These are phyloP conservation scores for Picochlorum sp. DNA, from an alignment of 139 green algal genomes.

Conservation along the genomic window DNA sequence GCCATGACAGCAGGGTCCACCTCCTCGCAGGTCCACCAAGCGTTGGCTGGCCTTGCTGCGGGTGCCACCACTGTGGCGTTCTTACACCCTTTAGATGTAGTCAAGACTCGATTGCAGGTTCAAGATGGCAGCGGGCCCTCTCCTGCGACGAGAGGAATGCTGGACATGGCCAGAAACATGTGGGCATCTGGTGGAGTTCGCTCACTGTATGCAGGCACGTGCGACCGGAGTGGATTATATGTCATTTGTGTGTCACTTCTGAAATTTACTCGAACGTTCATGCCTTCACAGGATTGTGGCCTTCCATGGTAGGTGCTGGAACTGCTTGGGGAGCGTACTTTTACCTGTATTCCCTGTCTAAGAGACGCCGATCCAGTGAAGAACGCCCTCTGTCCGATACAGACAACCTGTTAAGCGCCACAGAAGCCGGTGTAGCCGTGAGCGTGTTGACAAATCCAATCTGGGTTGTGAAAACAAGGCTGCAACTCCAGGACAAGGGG, in stretches of 20 bases:
- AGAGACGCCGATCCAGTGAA: conserved; percentile 23
- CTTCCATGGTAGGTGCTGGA: conserved; percentile 63
- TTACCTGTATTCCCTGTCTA: conserved; percentile 64
- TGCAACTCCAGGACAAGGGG: conserved; percentile 70
- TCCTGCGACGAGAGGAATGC: conserved; percentile 46
- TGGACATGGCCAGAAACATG: conserved; percentile 57
- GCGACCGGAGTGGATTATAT: background rate
- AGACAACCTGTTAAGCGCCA: conserved; percentile 61
- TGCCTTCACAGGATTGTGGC: conserved; percentile 45
- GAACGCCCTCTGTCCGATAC: conserved; percentile 24
- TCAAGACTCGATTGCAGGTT: conserved; percentile 84
- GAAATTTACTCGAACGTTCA: background rate
- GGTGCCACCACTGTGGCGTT: conserved; percentile 54
- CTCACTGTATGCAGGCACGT: conserved; percentile 49
- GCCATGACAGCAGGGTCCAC: background rate
- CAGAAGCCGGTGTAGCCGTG: conserved; percentile 69
- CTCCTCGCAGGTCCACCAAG: conserved; percentile 28
- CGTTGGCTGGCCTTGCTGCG: conserved; percentile 57
- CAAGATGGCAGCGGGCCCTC: conserved; percentile 53
- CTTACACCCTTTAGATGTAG: conserved; percentile 81
- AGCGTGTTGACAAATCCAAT: conserved; percentile 84
- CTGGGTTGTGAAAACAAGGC: conserved; percentile 88
- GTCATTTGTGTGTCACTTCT: background rate
- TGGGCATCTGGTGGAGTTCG: conserved; percentile 52
- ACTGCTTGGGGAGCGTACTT: conserved; percentile 82